These are phyloP conservation scores for Tulasnella sp. DNA, from an alignment of 768 basidiomycete genomes.

Conservation along the genomic window DNA sequence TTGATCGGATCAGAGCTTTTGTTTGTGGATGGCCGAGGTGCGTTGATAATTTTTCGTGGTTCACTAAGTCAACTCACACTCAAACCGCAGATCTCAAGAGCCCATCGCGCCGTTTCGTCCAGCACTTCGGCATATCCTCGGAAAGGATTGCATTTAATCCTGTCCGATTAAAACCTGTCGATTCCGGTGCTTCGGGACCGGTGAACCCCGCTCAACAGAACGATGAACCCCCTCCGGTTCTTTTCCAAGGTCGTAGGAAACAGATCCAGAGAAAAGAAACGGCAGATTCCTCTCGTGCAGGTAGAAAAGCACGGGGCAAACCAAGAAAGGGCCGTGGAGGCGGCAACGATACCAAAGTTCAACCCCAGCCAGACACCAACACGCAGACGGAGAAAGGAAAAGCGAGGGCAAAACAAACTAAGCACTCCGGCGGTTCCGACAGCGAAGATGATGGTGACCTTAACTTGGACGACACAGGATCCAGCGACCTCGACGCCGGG, in stretches of 20 bases:
- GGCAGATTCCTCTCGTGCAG: slow-evolving; percentile 29
- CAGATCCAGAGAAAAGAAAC: slow-evolving; percentile 20
- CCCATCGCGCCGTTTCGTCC: slow-evolving; percentile 38
- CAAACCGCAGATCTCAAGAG: slow-evolving; percentile 33
- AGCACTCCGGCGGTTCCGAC: background rate
- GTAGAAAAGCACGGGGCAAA: too few relatives aligned
- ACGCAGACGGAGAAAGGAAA: background rate
- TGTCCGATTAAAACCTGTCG: slow-evolving; percentile 23
- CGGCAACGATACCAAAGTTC: background rate
- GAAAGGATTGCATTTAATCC: slow-evolving; percentile 63
- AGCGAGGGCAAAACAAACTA: slow-evolving; percentile 9
- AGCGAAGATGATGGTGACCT: background rate
- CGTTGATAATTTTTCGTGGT: background rate
- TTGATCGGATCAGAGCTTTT: slow-evolving; percentile 66
- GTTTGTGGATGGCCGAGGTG: slow-evolving; percentile 52
- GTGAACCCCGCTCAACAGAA: too few relatives aligned
- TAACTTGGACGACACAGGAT: background rate
- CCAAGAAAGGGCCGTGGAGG: slow-evolving; percentile 25
- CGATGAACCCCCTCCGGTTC: slow-evolving; percentile 11
- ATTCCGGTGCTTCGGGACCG: background rate
- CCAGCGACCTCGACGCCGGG: background rate
- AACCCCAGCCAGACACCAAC: too few relatives aligned
- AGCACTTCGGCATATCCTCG: slow-evolving; percentile 48
- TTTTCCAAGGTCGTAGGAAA: slow-evolving; percentile 8
- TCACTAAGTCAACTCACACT: slow-evolving; percentile 21